Conservation (phyloP, 192 early-diverging fungal genomes). For the Coemansia sp. region DNA sequence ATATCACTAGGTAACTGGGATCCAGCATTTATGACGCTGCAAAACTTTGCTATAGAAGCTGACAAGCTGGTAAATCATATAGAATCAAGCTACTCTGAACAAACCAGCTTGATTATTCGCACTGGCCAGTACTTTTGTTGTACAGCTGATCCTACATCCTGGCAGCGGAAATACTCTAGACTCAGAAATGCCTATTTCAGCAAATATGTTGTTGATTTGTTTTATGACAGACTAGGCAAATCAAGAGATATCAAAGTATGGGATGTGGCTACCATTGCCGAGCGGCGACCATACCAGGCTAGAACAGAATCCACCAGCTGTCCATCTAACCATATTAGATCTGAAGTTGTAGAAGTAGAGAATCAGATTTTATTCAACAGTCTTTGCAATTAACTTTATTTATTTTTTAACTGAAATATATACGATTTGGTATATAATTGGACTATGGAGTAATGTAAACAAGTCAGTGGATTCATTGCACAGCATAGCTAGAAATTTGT, state of each 20-base stretch:
- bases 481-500: too few relatives aligned
- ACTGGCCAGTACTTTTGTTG: conserved; percentile 20
- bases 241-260: conserved; percentile 5
- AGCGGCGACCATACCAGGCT: conserved; percentile 13
- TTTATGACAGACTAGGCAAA: not conserved
- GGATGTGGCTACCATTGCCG: conserved; percentile 9
- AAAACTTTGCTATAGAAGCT: conserved; percentile 5
- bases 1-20: conserved; percentile 15
- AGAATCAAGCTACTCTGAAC: not conserved
- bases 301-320: conserved; percentile 7
- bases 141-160: conserved; percentile 2
- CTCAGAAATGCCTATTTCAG: conserved; percentile 3
- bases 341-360: conserved; percentile 14
- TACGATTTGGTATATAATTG: too few relatives aligned
- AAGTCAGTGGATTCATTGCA: too few relatives aligned
- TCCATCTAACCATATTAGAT: conserved; percentile 8
- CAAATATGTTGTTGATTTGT: conserved; percentile 8
- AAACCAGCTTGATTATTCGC: conserved; percentile 6
- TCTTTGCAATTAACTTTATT: conserved; percentile 1
- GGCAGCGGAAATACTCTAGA: conserved; percentile 18
- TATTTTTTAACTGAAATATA: too few relatives aligned
- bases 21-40: conserved; percentile 2
- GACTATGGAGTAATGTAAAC: too few relatives aligned
- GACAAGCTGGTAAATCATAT: conserved; percentile 6
- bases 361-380: conserved; percentile 11